phyloP scores from a whole-genome alignment of 1,284 basidiomycete species.

The Trichosporon sp. region DNA sequence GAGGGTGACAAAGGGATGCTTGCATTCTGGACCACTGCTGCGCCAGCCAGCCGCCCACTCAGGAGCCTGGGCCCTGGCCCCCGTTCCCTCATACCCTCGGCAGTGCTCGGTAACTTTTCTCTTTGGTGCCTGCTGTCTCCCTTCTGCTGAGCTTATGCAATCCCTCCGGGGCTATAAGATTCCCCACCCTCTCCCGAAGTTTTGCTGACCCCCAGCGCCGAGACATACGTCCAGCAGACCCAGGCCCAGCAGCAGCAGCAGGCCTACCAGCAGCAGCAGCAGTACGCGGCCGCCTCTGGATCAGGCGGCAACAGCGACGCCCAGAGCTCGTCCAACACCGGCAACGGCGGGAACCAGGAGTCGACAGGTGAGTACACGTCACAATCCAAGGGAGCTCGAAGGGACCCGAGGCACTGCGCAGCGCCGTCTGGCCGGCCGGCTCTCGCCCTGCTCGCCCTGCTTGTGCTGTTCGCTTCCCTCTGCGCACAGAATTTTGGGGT shows the following conservation, averaged over 20 bases:
- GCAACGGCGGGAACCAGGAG: background rate
- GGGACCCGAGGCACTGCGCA: background rate
- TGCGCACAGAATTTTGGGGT: background rate
- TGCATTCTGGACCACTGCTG: background rate
- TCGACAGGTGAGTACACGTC: slow-evolving; percentile 1
- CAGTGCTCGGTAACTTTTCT: background rate
- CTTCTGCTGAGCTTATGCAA: background rate
- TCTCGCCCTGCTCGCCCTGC: background rate
- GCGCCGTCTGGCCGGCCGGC: background rate
- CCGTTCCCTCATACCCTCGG: background rate
- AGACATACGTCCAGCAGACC: background rate
- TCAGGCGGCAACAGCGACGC: background rate
- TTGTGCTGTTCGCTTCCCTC: too few species aligned
- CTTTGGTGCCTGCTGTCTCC: background rate
- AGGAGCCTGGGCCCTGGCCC: background rate
- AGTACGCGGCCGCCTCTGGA: background rate
- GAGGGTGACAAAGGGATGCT: background rate
- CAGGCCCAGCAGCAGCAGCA: background rate
- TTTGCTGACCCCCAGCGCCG: background rate
- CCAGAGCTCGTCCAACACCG: background rate
- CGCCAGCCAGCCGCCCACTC: background rate
- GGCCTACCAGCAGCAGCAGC: background rate
- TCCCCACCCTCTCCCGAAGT: background rate
- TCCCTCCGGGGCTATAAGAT: background rate
- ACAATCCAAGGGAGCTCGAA: background rate